Evolutionary conservation across 306 rosid species (phyloP), one percentile per base, ranked within the genome.

Genomic region (Cicer cuneatum): DNA sequence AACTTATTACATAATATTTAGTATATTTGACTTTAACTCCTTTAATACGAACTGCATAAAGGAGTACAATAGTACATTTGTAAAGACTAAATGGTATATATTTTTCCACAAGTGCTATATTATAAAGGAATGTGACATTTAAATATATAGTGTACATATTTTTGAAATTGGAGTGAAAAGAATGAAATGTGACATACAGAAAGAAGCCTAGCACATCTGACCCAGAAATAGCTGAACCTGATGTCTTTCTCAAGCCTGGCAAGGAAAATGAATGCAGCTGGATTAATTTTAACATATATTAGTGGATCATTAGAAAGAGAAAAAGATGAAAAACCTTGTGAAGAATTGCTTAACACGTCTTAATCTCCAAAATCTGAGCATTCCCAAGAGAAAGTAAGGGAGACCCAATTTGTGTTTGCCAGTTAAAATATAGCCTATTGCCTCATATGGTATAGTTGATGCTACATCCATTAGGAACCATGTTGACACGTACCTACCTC

Each of bases 221-320:
- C 81, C 88, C 85, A 90, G 52, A 94, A 91, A 78, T 94, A 94
- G 86, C 72, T 94, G 84, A 94, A 91, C 76, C 98, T 90, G 82
- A 91, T 91, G 81, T 94, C 98, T 83, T 94, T 94, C 85, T 94
- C 98, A 59, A 93, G 97, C 92, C 98, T 93, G 85, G 11, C 41
- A 80, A 58, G 84, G 8, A 40, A 79, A 58, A 68, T 45, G n/a
- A 71, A 1, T 75, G 64, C 1, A 71, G 73, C 6, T 70, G 5
- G 8, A 48, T 81, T 65, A 62, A 43, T 51, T 15, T 10, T n/a
- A 66, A 58, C 16, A 38, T 7, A 14, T 19, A 49, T 49, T 49
- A n/a, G 2, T 57, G 40, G 56, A 39, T 61, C 7, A 49, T 71
- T 35, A 42, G 42, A 41, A 13, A 41, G 9, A 37, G 14, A 57